These are phyloP conservation scores for Sanghuangporus sanghuang DNA, from an alignment of 1,284 basidiomycete species.

Conservation along the genomic window DNA sequence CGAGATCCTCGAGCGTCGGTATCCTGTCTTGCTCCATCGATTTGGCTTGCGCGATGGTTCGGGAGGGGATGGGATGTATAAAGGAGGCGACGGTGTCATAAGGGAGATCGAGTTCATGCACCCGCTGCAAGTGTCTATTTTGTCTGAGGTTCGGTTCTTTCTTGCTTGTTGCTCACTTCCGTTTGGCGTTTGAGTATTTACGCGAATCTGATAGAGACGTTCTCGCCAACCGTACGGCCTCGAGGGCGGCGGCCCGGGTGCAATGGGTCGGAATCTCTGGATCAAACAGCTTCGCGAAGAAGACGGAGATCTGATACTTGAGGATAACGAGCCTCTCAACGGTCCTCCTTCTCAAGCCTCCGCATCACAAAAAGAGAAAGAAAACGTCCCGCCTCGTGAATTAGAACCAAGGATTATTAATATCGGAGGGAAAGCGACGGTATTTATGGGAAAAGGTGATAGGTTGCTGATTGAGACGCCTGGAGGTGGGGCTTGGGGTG, in stretches of 20 bases:
- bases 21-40: constrained; percentile 80
- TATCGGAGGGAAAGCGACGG: constrained; percentile 87
- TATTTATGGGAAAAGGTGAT: constrained; percentile 85
- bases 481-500: constrained; percentile 90
- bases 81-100: constrained; percentile 85
- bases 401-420: constrained; percentile 65
- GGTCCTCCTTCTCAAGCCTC: background rate
- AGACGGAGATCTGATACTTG: constrained; percentile 56
- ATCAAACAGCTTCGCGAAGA: constrained; percentile 68
- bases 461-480: constrained; percentile 82
- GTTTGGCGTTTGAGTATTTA: background rate
- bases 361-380: constrained; percentile 1
- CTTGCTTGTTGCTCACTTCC: background rate
- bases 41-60: constrained; percentile 79
- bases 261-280: constrained; percentile 85
- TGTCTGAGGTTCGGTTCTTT: constrained; percentile 57
- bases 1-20: constrained; percentile 88
- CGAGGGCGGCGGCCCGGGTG: constrained; percentile 77
- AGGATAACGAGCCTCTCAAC: constrained; percentile 22
- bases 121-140: constrained; percentile 80
- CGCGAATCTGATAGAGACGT: constrained; percentile 50
- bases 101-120: constrained; percentile 88
- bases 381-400: constrained; percentile 6
- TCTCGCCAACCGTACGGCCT: constrained; percentile 89
- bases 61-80: constrained; percentile 74